Conservation (phyloP, 805 yeast species). For the Barnettozyma pratensis region DNA sequence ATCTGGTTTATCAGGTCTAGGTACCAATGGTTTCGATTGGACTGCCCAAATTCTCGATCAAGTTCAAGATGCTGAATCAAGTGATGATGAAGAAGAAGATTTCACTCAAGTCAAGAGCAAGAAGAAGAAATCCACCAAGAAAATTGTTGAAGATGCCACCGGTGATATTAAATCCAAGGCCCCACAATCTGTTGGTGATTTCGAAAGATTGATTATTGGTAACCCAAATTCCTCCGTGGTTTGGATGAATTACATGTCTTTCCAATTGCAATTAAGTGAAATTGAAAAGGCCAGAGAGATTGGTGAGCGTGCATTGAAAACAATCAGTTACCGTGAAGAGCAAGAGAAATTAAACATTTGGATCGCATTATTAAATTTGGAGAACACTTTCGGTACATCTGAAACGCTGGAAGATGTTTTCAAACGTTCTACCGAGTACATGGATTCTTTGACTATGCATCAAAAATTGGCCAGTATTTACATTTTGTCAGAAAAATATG, state of each 20-base stretch:
- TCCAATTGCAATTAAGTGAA: constrained; percentile 92
- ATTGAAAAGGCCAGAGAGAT: constrained; percentile 91
- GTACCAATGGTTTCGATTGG: constrained; percentile 93
- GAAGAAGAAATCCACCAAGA: constrained; percentile 36
- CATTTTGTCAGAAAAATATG: constrained; percentile 63
- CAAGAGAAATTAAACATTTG: constrained; percentile 90
- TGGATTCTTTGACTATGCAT: constrained; percentile 84
- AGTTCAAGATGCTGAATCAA: constrained; percentile 51
- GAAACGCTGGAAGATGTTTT: constrained; percentile 78
- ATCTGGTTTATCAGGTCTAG: constrained; percentile 46
- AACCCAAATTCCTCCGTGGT: constrained; percentile 88
- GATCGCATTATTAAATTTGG: constrained; percentile 93
- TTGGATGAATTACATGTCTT: constrained; percentile 99
- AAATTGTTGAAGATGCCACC: constrained; percentile 69
- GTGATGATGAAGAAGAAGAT: constrained; percentile 52
- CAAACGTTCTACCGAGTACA: constrained; percentile 80
- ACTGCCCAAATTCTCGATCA: constrained; percentile 85
- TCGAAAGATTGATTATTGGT: constrained; percentile 87
- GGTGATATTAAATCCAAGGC: constrained; percentile 77
- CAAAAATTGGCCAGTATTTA: constrained; percentile 74
- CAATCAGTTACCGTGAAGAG: constrained; percentile 87
- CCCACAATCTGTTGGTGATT: constrained; percentile 89
- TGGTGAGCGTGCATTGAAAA: constrained; percentile 86
- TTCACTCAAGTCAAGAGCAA: constrained; percentile 39
- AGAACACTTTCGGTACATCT: constrained; percentile 84